Evolutionary conservation across 352 stramenopile genomes (phyloP).

Genomic region (Phytopythium mirpurense): DNA sequence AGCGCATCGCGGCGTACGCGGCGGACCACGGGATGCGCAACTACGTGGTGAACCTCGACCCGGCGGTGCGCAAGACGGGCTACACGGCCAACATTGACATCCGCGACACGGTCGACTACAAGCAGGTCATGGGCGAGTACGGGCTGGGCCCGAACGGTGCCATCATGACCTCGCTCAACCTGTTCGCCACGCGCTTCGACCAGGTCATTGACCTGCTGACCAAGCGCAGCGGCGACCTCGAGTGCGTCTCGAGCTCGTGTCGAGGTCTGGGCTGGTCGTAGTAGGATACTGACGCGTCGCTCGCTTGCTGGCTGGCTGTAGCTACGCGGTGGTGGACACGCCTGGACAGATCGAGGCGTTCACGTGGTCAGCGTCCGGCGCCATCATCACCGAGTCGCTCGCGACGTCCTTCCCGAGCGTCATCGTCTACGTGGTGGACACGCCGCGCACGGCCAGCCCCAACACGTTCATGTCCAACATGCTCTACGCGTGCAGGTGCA

Average conservation of each 20-base stretch:
- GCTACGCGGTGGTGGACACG: conserved; percentile 97
- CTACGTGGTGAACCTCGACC: conserved; percentile 99
- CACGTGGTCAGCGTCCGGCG: conserved; percentile 97
- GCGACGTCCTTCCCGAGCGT: conserved; percentile 96
- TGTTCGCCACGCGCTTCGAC: conserved; percentile 99
- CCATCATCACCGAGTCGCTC: conserved; percentile 97
- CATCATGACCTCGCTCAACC: conserved; percentile 99
- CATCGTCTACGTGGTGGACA: conserved; percentile 98
- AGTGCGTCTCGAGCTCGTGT: conserved; percentile 41
- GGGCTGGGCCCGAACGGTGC: conserved; percentile 97
- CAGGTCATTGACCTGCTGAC: conserved; percentile 95
- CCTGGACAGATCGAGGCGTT: conserved; percentile 99
- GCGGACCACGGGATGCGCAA: conserved; percentile 66
- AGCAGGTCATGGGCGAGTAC: conserved; percentile 98
- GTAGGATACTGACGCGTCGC: too few species aligned
- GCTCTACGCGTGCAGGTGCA: conserved; percentile 95
- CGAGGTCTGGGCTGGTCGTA: too few species aligned
- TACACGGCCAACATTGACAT: conserved; percentile 99
- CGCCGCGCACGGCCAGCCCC: conserved; percentile 91
- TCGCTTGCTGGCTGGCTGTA: conserved; percentile 13
- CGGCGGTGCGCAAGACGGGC: conserved; percentile 93
- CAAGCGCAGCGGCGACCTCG: conserved; percentile 77
- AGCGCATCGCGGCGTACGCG: conserved; percentile 67
- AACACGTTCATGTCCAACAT: conserved; percentile 99
- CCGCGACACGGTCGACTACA: conserved; percentile 99